These are phyloP conservation scores for Pleoardoris graminearum DNA, from an alignment of 2,329 filamentous ascomycete genomes.

Conservation along the genomic window DNA sequence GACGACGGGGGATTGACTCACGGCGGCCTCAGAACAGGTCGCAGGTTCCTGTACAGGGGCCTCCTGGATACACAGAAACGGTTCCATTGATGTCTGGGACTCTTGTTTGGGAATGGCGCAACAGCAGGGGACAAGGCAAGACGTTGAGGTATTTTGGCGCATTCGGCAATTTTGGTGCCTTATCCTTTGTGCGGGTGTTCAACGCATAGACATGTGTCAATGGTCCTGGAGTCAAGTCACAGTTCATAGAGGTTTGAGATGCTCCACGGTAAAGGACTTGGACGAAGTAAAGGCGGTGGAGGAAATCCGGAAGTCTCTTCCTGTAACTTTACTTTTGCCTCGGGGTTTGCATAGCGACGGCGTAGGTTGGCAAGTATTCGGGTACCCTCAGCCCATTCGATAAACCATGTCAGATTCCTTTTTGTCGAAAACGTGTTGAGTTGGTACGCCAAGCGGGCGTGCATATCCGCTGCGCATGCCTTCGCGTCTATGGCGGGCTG, in stretches of 20 bases:
- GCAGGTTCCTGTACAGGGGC: constrained; percentile 18
- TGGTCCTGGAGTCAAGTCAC: neutral
- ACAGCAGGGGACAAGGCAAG: constrained; percentile 6
- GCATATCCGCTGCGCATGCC: no score
- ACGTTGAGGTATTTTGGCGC: constrained; percentile 9
- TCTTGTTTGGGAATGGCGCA: constrained; percentile 12
- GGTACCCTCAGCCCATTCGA: neutral
- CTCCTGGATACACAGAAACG: constrained; percentile 21
- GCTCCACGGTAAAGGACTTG: neutral
- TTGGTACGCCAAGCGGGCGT: neutral
- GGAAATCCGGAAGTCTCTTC: constrained; percentile 5
- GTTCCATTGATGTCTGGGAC: constrained; percentile 41
- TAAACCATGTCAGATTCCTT: neutral
- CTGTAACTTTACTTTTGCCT: constrained; percentile 6
- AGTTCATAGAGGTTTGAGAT: constrained; percentile 10
- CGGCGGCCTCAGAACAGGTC: constrained; percentile 27
- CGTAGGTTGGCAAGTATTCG: constrained; percentile 20
- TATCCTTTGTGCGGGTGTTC: constrained; percentile 5
- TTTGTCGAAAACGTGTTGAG: neutral
- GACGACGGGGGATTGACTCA: constrained; percentile 15
- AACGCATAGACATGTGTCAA: constrained; percentile 8
- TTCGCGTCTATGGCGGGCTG: constrained; percentile 17
- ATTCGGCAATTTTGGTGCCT: constrained; percentile 6
- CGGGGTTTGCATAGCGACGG: constrained; percentile 37
- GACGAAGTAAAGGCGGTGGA: neutral